phyloP scores from a whole-genome alignment of 805 yeast species.

The Yarrowia deformans region DNA sequence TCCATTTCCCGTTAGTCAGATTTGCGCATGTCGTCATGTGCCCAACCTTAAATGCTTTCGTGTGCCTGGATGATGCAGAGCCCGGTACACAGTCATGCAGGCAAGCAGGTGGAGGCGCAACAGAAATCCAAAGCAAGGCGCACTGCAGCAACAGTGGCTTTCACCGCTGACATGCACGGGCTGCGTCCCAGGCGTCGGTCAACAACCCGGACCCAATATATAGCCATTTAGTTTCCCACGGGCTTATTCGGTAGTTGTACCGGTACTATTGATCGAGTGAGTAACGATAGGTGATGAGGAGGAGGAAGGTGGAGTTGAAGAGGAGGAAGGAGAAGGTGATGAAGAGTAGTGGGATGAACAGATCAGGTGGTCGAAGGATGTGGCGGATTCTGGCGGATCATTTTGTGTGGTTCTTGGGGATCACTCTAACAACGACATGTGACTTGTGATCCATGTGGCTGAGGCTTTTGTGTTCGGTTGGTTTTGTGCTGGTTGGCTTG shows the following conservation, averaged over 20 bases:
- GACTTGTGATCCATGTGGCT: too few relatives aligned
- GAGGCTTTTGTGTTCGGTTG: too few relatives aligned
- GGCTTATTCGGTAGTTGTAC: background rate
- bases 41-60: background rate
- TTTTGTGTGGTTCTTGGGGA: too few relatives aligned
- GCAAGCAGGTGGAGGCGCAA: constrained; percentile 33
- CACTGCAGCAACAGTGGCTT: constrained; percentile 36
- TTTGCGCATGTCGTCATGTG: background rate
- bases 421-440: too few relatives aligned
- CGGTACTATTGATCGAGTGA: background rate
- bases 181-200: constrained; percentile 43
- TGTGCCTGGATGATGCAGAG: constrained; percentile 23
- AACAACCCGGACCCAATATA: background rate
- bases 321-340: too few relatives aligned
- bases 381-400: too few relatives aligned
- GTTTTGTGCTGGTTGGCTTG: too few relatives aligned
- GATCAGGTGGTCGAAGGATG: too few relatives aligned
- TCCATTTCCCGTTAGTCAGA: too few relatives aligned
- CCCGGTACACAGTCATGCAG: constrained; percentile 17
- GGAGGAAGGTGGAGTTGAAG: too few relatives aligned
- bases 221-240: constrained; percentile 14
- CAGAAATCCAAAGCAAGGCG: constrained; percentile 11
- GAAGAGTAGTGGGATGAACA: background rate
- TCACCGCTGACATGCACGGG: constrained; percentile 48
- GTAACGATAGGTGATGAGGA: background rate